A percentile compares a stretch with the other conserved stretches of the same genome.
phyloP scores from a whole-genome alignment of 2,329 filamentous ascomycete genomes.

The Verticillium klebahnii region DNA sequence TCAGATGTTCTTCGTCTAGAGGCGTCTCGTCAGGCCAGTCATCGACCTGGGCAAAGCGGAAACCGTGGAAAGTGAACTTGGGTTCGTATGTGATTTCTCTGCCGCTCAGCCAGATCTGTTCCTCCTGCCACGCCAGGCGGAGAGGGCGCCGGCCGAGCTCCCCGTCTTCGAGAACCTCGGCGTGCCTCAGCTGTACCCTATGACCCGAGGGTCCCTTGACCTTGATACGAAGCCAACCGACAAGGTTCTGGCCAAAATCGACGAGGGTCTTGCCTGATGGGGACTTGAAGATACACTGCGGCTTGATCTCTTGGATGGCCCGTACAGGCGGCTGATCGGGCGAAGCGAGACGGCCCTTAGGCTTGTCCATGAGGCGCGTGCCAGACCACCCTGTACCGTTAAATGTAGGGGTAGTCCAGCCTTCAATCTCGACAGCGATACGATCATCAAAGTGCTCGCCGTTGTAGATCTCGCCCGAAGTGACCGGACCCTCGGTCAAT shows the following conservation, averaged over 20 bases:
- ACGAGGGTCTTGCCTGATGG: slow-evolving; percentile 39
- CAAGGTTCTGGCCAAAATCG: slow-evolving; percentile 56
- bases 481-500: slow-evolving; percentile 23
- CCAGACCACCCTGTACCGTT: background rate
- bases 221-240: slow-evolving; percentile 40
- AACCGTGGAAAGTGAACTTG: slow-evolving; percentile 47
- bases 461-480: slow-evolving; percentile 42
- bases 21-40: slow-evolving; percentile 30
- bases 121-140: slow-evolving; percentile 28
- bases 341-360: slow-evolving; percentile 28
- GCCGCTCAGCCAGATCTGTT: background rate
- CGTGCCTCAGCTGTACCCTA: slow-evolving; percentile 42
- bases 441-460: slow-evolving; percentile 46
- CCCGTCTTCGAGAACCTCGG: slow-evolving; percentile 49
- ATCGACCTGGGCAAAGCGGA: slow-evolving; percentile 45
- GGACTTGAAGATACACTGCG: slow-evolving; percentile 22
- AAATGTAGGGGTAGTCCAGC: slow-evolving; percentile 20
- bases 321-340: slow-evolving; percentile 40
- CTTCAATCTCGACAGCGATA: slow-evolving; percentile 21
- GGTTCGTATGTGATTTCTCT: slow-evolving; percentile 32
- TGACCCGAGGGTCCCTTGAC: slow-evolving; percentile 30
- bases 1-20: slow-evolving; percentile 14
- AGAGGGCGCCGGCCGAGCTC: slow-evolving; percentile 38
- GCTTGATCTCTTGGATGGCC: slow-evolving; percentile 24
- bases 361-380: slow-evolving; percentile 11